Conservation (phyloP, 1,284 basidiomycete genomes). For the Cystobasidium slooffiae region DNA sequence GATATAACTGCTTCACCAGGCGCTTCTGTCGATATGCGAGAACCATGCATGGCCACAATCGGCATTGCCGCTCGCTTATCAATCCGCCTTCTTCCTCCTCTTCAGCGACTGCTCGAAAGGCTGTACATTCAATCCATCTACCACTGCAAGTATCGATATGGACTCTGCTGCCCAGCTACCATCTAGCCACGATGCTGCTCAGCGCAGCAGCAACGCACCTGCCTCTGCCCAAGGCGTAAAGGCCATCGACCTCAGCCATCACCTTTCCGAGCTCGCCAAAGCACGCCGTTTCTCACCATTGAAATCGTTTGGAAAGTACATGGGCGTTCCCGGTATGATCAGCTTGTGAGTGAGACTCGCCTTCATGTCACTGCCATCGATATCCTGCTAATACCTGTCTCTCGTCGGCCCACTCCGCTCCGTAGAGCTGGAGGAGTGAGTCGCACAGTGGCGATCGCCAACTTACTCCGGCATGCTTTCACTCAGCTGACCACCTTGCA, state of each 20-base stretch:
- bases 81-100: too few species aligned
- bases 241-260: constrained; percentile 67
- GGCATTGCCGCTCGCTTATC: too few species aligned
- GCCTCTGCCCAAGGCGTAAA: not conserved
- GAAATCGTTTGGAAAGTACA: constrained; percentile 68
- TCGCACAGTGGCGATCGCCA: constrained; percentile 28
- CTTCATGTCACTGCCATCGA: not conserved
- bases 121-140: too few species aligned
- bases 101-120: too few species aligned
- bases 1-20: too few species aligned
- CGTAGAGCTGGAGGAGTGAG: constrained; percentile 40
- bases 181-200: not conserved
- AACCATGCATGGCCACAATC: too few species aligned
- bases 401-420: not conserved
- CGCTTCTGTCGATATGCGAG: too few species aligned
- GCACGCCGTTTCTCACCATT: constrained; percentile 66
- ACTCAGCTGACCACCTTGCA: not conserved
- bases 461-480: not conserved
- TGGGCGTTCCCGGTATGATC: constrained; percentile 62
- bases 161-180: constrained; percentile 19
- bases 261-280: constrained; percentile 65
- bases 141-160: not conserved
- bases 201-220: not conserved
- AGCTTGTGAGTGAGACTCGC: constrained; percentile 39
- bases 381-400: not conserved